Base-by-base conservation (phyloP, 352 stramenopile species). In the Pythium coloratum region DNA sequence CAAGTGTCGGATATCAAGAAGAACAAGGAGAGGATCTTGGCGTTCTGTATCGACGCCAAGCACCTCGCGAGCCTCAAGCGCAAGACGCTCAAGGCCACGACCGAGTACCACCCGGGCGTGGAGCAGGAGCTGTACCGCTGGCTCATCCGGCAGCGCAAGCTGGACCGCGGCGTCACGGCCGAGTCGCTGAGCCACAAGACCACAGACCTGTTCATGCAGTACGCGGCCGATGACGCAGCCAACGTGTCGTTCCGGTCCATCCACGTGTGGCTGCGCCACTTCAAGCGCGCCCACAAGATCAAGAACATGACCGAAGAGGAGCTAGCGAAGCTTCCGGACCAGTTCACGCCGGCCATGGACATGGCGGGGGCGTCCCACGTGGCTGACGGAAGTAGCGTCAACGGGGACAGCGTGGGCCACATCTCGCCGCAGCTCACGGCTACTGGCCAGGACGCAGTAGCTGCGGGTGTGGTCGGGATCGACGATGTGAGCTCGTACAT, bases 1-100 rank as follows among this genome's bases (percentile, higher is more conserved):
- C 86, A 94, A 67, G 80, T 94, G 10, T 92, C 84, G 16, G 86
- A 94, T 66, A 93, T 94, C 64, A 94, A 94, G 74, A 94, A 93
- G 69, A 94, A 94, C 76, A 76, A 76, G 44, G 81, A 89, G 9
- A 76, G 86, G 36, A 94, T 94, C 60, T 59, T 94, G 61, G 75
- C 80, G 51, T 92, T 90, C 49, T 94, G 86, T 47, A 69, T 83
- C 3, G 81, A 94, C 55, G 86, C 84, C 55, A 90, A 91, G 58
- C 83, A 92, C 58, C 66, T 91, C 33, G 84, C 79, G 1, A 91
- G 73, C 26, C 71, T 94, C 58, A 80, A 78, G 44, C 80, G 84
- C 55, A 94, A 94, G 76, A 94, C 86, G 20, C 72, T 94, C 53
- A 82, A 82, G 47, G 72, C 76, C 55, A 82, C 82, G 51, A 78